Percentiles rank a stretch among this genome's conserved stretches.
These are phyloP conservation scores for Wallacemonas sp. DNA, from an alignment of 208 protist genomes.

Conservation along the genomic window DNA sequence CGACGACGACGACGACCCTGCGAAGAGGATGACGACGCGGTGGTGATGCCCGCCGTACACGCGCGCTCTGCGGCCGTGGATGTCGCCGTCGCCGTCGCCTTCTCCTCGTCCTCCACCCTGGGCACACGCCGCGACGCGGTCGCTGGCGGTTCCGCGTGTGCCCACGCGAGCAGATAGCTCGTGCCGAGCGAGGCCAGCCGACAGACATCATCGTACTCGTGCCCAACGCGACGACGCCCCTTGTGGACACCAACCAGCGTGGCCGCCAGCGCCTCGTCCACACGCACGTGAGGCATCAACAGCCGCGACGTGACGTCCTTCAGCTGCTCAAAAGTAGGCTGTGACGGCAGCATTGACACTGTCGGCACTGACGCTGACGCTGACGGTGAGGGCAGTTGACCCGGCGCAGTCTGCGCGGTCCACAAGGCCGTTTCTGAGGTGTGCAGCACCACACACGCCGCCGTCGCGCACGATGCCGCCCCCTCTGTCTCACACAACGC, in stretches of 20 bases:
- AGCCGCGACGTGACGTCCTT: not conserved
- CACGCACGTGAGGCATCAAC: not conserved
- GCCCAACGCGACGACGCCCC: not conserved
- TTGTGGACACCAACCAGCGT: not conserved
- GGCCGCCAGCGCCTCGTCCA: not conserved
- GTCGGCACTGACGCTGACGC: too few relatives aligned
- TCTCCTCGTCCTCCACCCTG: too few relatives aligned
- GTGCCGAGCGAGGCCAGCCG: conserved; percentile 25
- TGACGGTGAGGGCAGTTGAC: not conserved
- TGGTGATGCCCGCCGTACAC: too few relatives aligned
- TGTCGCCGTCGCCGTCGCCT: too few relatives aligned
- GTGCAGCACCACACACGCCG: conserved; percentile 20
- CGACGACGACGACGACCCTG: too few relatives aligned
- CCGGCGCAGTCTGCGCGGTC: not conserved
- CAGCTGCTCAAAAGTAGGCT: not conserved
- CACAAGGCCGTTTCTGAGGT: conserved; percentile 3
- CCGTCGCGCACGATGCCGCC: too few relatives aligned
- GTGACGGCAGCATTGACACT: too few relatives aligned
- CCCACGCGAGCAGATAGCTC: conserved; percentile 27
- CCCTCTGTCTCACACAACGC: conserved; percentile 24
- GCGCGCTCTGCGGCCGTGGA: too few relatives aligned
- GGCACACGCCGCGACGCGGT: too few relatives aligned
- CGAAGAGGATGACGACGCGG: too few relatives aligned
- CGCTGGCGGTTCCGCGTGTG: not conserved
- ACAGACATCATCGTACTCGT: conserved; percentile 20